A percentile compares a stretch with the other conserved stretches of the same genome.
Conservation (phyloP, 148 eudicot species). For the Vaccinium myrtillus region DNA sequence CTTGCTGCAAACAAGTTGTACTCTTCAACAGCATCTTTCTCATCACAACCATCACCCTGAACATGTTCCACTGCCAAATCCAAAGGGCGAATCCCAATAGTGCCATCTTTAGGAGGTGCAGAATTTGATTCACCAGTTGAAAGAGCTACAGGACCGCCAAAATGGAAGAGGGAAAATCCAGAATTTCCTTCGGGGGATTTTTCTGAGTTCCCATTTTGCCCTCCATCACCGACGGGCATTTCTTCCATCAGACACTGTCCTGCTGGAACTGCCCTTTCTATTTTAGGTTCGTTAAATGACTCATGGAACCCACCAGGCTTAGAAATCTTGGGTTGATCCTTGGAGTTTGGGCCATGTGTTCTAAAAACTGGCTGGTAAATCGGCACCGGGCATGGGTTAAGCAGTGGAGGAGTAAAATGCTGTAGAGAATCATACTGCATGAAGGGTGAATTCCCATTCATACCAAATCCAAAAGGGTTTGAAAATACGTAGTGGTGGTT, state of each 20-base stretch:
- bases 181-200: constrained; percentile 33
- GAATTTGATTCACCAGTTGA: constrained; percentile 41
- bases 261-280: constrained; percentile 30
- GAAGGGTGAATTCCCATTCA: constrained; percentile 52
- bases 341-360: constrained; percentile 38
- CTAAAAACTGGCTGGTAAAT: constrained; percentile 58
- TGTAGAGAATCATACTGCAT: constrained; percentile 75
- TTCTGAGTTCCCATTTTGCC: constrained; percentile 30
- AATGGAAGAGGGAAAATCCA: constrained; percentile 88
- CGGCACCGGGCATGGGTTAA: constrained; percentile 52
- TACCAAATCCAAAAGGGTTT: constrained; percentile 55
- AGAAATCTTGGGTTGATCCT: constrained; percentile 34
- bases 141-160: constrained; percentile 79
- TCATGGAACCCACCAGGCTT: constrained; percentile 32
- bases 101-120: constrained; percentile 48
- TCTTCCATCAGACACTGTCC: constrained; percentile 27
- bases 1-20: constrained; percentile 88
- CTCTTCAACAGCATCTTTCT: constrained; percentile 73
- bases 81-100: constrained; percentile 27
- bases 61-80: constrained; percentile 25
- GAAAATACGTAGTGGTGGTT: constrained; percentile 66
- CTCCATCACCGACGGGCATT: constrained; percentile 22
- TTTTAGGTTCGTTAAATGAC: constrained; percentile 23
- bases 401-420: constrained; percentile 54
- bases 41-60: constrained; percentile 49